Evolutionary conservation across 169 alveolate species (phyloP).

Genomic region (Plasmodium cynomolgi): DNA sequence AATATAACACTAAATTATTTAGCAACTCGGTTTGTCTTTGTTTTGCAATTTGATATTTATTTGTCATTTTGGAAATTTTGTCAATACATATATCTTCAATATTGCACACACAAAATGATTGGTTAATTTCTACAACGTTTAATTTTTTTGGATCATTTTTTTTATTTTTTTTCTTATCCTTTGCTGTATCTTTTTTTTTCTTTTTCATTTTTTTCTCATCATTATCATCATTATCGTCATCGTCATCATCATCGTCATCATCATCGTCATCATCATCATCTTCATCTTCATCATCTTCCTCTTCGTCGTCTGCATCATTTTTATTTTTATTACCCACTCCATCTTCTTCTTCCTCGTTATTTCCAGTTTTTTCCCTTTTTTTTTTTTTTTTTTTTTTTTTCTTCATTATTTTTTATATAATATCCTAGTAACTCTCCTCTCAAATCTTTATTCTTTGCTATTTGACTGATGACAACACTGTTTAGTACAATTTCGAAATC

Average conservation of each 20-base stretch:
- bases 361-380: conserved; percentile 11
- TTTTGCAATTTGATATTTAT: conserved; percentile 48
- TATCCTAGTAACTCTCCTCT: conserved; percentile 72
- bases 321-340: background rate
- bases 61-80: conserved; percentile 24
- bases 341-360: conserved; percentile 18
- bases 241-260: conserved; percentile 14
- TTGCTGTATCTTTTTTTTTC: background rate
- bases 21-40: conserved; percentile 55
- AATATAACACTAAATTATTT: conserved; percentile 68
- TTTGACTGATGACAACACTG: conserved; percentile 71
- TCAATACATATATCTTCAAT: conserved; percentile 73
- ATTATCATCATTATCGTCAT: conserved; percentile 15
- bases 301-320: background rate
- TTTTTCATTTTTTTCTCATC: background rate
- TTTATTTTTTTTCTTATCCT: conserved; percentile 35
- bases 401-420: conserved; percentile 45
- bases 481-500: conserved; percentile 70
- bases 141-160: conserved; percentile 55
- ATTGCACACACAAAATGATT: conserved; percentile 68
- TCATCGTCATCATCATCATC: conserved; percentile 10
- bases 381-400: conserved; percentile 44
- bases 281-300: background rate
- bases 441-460: conserved; percentile 53
- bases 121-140: conserved; percentile 55